Evolutionary conservation across 2,329 filamentous ascomycete genomes (phyloP).

Genomic region (Lachnellula arida): DNA sequence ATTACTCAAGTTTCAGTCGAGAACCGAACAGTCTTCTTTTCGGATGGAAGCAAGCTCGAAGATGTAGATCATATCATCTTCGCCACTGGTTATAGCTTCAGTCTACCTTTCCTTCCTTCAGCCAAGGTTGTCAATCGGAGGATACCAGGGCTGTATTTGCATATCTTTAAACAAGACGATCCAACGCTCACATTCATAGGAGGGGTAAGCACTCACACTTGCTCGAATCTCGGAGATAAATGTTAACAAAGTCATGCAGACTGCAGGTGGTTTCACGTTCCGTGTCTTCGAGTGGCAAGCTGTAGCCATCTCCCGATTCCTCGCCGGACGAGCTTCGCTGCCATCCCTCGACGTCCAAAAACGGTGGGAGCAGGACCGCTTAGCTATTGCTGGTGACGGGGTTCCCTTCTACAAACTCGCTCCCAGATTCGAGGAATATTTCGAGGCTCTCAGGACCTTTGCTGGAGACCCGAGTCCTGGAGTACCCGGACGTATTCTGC

Average conservation of each 20-base stretch:
- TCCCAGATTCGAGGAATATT: conserved; percentile 59
- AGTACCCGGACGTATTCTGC: conserved; percentile 19
- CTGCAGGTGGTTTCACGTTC: conserved; percentile 53
- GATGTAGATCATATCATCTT: conserved; percentile 59
- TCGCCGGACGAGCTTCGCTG: conserved; percentile 48
- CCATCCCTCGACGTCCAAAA: conserved; percentile 45
- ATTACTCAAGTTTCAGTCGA: conserved; percentile 38
- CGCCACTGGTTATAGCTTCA: conserved; percentile 60
- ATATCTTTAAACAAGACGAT: conserved; percentile 49
- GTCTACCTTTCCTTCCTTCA: conserved; percentile 50
- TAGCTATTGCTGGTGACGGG: conserved; percentile 48
- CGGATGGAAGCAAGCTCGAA: conserved; percentile 45
- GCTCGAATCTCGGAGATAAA: neutral
- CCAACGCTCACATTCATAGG: conserved; percentile 52
- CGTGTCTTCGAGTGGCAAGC: conserved; percentile 64
- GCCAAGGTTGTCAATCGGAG: conserved; percentile 47
- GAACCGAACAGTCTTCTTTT: conserved; percentile 44
- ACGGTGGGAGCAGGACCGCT: conserved; percentile 51
- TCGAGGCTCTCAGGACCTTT: conserved; percentile 47
- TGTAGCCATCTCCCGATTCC: conserved; percentile 51
- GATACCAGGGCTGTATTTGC: conserved; percentile 49
- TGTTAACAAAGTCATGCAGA: neutral
- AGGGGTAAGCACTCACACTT: conserved; percentile 36
- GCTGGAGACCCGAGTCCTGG: conserved; percentile 33
- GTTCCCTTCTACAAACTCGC: conserved; percentile 46